phyloP scores from a whole-genome alignment of 805 yeast genomes.

The Tetrapisispora nanseiensis region DNA sequence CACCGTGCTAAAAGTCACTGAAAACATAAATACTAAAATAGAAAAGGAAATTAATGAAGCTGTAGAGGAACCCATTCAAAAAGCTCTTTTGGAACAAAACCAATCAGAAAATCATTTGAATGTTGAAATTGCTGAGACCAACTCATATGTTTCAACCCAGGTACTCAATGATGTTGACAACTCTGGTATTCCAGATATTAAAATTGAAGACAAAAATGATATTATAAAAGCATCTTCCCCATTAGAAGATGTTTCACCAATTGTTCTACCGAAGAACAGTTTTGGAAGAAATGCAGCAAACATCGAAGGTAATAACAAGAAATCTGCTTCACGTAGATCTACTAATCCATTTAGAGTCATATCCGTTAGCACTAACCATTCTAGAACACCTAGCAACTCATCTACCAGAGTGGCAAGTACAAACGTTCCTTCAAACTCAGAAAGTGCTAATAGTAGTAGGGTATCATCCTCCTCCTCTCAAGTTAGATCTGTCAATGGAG shows the following conservation, averaged over 20 bases:
- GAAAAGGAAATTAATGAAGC: neutral
- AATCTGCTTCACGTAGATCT: slow-evolving; percentile 8
- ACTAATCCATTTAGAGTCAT: slow-evolving; percentile 29
- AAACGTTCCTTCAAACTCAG: neutral
- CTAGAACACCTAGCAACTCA: neutral
- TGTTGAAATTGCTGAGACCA: too few species aligned
- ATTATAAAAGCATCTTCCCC: neutral
- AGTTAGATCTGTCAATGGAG: too few species aligned
- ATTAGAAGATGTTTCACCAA: neutral
- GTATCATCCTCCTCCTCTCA: neutral
- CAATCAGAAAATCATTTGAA: too few species aligned
- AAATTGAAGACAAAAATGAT: neutral
- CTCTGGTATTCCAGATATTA: neutral
- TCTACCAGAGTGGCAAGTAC: slow-evolving; percentile 2
- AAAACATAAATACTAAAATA: neutral
- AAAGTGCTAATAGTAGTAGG: neutral
- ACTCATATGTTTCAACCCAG: too few species aligned
- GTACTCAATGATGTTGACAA: neutral
- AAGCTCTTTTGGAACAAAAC: neutral
- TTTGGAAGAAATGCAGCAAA: neutral
- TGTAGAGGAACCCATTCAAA: too few species aligned
- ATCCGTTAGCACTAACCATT: slow-evolving; percentile 18
- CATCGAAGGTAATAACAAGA: neutral
- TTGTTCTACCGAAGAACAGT: slow-evolving; percentile 2
- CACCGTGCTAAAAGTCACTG: too few species aligned